These are phyloP conservation scores for Polygonum aviculare DNA, from an alignment of 148 eudicot species.

Conservation along the genomic window DNA sequence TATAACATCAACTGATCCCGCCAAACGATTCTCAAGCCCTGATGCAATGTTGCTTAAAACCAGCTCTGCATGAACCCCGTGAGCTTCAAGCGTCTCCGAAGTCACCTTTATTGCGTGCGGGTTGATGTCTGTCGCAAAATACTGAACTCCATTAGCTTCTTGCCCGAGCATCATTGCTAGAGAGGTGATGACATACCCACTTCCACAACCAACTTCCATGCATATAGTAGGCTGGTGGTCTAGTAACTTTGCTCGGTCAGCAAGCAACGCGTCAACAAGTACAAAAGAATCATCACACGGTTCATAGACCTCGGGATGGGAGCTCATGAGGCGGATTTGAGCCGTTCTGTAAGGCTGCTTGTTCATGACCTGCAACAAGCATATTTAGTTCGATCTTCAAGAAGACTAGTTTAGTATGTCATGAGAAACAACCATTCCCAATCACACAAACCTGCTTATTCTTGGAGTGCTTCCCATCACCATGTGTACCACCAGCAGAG, in stretches of 20 bases:
- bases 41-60: conserved; percentile 60
- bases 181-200: conserved; percentile 87
- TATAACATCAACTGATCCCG: conserved; percentile 63
- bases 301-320: conserved; percentile 86
- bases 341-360: conserved; percentile 53
- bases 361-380: conserved; percentile 12
- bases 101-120: conserved; percentile 68
- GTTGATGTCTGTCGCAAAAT: conserved; percentile 81
- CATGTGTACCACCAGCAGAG: neutral
- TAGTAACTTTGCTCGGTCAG: conserved; percentile 64
- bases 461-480: neutral
- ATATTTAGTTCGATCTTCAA: neutral
- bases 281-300: conserved; percentile 97
- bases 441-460: neutral
- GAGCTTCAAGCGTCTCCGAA: conserved; percentile 53
- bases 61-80: conserved; percentile 80
- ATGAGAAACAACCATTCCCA: neutral
- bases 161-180: conserved; percentile 71
- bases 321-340: conserved; percentile 67
- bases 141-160: conserved; percentile 31
- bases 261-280: conserved; percentile 79
- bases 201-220: conserved; percentile 89
- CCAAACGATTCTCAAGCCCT: conserved; percentile 53
- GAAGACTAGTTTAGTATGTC: neutral
- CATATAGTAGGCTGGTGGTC: conserved; percentile 55